Evolutionary conservation across 1,284 basidiomycete genomes (phyloP), one percentile per base, ranked within the genome.

Genomic region (Irpex rosettiformis): DNA sequence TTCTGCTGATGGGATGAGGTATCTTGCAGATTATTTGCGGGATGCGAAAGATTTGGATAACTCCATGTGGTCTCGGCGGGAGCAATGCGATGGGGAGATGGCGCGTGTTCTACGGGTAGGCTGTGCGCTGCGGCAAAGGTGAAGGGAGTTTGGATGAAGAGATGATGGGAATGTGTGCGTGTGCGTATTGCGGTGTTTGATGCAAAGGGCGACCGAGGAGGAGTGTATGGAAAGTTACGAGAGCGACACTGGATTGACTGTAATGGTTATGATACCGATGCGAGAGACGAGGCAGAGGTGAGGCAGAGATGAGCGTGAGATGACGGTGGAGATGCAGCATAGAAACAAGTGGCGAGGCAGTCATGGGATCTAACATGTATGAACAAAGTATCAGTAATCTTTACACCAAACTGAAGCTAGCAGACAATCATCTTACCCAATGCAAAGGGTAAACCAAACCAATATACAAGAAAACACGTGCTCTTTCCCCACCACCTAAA

Each of bases 401-500:
- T n/a, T n/a, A n/a, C n/a, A n/a, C n/a, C n/a, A n/a, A n/a, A n/a
- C n/a, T n/a, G n/a, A n/a, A n/a, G n/a, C n/a, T n/a, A n/a, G n/a
- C n/a, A n/a, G n/a, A n/a, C n/a, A n/a, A n/a, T n/a, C n/a, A n/a
- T n/a, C 57, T 54, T 27, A 61, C 60, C 57, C 56, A 28, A 56
- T 56, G 57, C 56, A 58, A 51, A 53, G 33, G 54, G 52, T 48
- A 52, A 24, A 24, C 16, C n/a, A 47, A 22, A 49, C 58, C 54
- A n/a, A 49, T 51, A 58, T 45, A 37, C 56, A 58, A 58, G 37
- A 48, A 24, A 24, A 21, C 16, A 18, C 48, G 10, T 27, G 43
- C 11, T n/a, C 10, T 27, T 18, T n/a, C 8, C n/a, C 27, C 52
- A 27, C 16, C 22, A 4, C 28, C 62, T 64, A 82, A 60, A 93